Evolutionary conservation across 441 rosid genomes (phyloP).

Genomic region (Populus tomentosa): DNA sequence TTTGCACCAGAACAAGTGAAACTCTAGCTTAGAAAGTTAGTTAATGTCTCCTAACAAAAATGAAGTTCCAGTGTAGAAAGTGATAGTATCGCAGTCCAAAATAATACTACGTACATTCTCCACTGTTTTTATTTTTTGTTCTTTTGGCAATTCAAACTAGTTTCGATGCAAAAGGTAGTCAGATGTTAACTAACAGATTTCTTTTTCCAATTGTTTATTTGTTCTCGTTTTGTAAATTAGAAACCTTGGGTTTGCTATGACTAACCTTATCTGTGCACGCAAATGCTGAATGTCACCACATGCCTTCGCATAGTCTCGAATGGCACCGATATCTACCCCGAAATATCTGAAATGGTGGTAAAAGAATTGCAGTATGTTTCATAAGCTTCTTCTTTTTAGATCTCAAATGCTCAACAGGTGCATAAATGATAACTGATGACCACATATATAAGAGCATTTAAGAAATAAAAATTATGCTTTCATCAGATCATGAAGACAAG

Average conservation of each 20-base stretch:
- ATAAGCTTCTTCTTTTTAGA: background rate
- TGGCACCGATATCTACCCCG: conserved; percentile 81
- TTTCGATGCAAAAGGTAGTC: background rate
- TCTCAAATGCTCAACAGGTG: background rate
- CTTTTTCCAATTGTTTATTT: background rate
- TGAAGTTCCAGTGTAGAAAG: conserved; percentile 1
- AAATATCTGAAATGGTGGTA: conserved; percentile 63
- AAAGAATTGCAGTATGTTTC: conserved; percentile 31
- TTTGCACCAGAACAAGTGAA: background rate
- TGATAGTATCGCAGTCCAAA: background rate
- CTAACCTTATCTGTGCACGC: conserved; percentile 85
- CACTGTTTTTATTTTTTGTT: background rate
- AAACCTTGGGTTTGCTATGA: conserved; percentile 6
- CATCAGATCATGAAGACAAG: conserved; percentile 3
- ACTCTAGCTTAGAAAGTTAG: background rate
- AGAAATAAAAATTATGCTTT: background rate
- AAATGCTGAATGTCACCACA: conserved; percentile 63
- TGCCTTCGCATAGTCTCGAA: conserved; percentile 59
- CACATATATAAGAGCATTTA: conserved; percentile 7
- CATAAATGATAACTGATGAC: background rate
- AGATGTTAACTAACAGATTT: background rate
- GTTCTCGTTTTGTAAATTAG: background rate
- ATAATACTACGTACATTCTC: background rate
- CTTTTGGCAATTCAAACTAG: background rate
- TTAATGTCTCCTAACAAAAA: background rate